phyloP scores from a whole-genome alignment of 1,284 basidiomycete genomes.

The Leccinum discolor region DNA sequence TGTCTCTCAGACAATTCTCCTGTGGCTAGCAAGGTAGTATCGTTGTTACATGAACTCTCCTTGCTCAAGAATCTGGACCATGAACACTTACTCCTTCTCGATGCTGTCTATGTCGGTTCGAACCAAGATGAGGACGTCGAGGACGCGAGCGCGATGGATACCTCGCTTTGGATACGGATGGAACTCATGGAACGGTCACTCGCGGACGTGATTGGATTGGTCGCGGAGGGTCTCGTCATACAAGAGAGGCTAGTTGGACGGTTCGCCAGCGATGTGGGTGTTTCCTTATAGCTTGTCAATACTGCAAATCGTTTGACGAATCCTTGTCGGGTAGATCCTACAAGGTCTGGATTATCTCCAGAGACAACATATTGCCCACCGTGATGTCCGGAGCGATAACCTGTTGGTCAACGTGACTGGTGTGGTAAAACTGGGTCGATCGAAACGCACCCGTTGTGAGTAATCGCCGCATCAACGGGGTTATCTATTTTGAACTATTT shows the following conservation, averaged over 20 bases:
- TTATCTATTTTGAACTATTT: conserved; percentile 75
- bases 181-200: conserved; percentile 84
- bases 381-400: conserved; percentile 81
- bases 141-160: conserved; percentile 16
- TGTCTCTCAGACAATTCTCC: conserved; percentile 20
- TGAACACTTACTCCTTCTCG: conserved; percentile 64
- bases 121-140: conserved; percentile 42
- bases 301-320: not conserved
- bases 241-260: conserved; percentile 67
- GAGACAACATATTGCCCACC: conserved; percentile 65
- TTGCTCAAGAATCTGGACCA: conserved; percentile 59
- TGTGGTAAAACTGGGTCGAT: conserved; percentile 68
- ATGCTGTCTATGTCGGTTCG: conserved; percentile 67
- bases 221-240: conserved; percentile 57
- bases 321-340: conserved; percentile 49
- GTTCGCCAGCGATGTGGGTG: conserved; percentile 72
- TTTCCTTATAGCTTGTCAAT: conserved; percentile 5
- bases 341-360: conserved; percentile 65
- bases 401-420: conserved; percentile 66
- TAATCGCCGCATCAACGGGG: conserved; percentile 63
- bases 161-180: conserved; percentile 79
- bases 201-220: conserved; percentile 70
- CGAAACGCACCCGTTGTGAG: conserved; percentile 46
- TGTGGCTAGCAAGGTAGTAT: conserved; percentile 61
- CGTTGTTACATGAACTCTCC: conserved; percentile 59